These are phyloP conservation scores for Solanum piurae DNA, from an alignment of 257 asterid species.

Conservation along the genomic window DNA sequence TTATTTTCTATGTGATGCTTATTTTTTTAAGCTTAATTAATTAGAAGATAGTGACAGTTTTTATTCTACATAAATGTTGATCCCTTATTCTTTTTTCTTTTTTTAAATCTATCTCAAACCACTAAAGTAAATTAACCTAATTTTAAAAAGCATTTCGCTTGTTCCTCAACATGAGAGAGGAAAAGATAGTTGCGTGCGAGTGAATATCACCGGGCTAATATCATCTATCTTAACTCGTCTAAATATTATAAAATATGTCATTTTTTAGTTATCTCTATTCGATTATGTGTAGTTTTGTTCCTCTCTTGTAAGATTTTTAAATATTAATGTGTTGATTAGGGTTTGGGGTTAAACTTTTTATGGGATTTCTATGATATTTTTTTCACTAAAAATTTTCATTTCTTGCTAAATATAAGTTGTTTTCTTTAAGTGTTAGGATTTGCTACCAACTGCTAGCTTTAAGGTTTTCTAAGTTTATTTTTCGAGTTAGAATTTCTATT, in stretches of 20 bases:
- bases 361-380: too few relatives aligned
- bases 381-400: too few relatives aligned
- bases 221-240: too few relatives aligned
- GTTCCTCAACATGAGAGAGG: neutral
- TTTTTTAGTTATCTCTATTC: neutral
- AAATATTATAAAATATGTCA: neutral
- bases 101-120: too few relatives aligned
- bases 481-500: too few relatives aligned
- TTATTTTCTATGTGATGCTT: neutral
- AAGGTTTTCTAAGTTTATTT: neutral
- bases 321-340: too few relatives aligned
- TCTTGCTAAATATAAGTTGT: neutral
- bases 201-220: too few relatives aligned
- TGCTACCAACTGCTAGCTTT: too few relatives aligned
- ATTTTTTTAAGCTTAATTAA: too few relatives aligned
- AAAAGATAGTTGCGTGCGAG: neutral
- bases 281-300: neutral
- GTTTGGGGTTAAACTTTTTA: too few relatives aligned
- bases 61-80: neutral
- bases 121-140: too few relatives aligned
- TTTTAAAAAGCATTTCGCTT: too few relatives aligned
- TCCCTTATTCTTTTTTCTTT: neutral
- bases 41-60: neutral
- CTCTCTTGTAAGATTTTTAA: neutral
- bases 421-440: neutral